Evolutionary conservation across 371 early-diverging fungal genomes (phyloP).

Genomic region (Basidiobolus meristosporus): DNA sequence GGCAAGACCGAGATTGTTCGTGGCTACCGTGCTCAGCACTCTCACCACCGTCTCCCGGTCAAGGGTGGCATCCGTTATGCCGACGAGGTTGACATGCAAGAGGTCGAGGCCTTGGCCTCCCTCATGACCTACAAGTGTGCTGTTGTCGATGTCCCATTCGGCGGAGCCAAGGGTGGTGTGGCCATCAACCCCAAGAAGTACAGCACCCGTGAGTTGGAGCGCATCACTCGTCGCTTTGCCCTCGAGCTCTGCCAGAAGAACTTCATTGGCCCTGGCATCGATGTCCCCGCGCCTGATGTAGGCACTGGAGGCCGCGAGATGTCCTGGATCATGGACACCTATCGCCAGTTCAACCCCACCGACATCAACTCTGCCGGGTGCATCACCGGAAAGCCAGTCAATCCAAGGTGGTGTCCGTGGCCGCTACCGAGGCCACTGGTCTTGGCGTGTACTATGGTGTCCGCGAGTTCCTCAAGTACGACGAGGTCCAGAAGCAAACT

Average conservation of each 20-base stretch:
- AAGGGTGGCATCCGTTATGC: constrained; percentile 23
- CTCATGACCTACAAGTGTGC: too few relatives aligned
- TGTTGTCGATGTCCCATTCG: too few relatives aligned
- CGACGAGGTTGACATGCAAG: constrained; percentile 24
- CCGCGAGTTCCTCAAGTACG: constrained; percentile 64
- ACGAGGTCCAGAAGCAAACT: constrained; percentile 60
- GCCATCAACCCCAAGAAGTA: constrained; percentile 5
- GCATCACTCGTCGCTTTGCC: too few relatives aligned
- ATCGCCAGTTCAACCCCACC: constrained; percentile 64
- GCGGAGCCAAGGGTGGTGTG: constrained; percentile 4
- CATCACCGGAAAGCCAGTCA: constrained; percentile 78
- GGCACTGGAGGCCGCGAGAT: constrained; percentile 74
- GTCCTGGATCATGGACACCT: constrained; percentile 86
- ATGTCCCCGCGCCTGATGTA: constrained; percentile 80
- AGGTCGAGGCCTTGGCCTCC: too few relatives aligned
- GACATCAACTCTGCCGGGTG: constrained; percentile 74
- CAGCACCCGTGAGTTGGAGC: too few relatives aligned
- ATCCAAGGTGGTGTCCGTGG: constrained; percentile 80
- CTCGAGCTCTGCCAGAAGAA: too few relatives aligned
- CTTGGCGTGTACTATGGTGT: constrained; percentile 75
- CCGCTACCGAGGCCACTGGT: constrained; percentile 77
- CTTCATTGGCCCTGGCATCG: too few relatives aligned
- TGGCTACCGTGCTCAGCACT: constrained; percentile 79
- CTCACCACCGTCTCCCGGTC: constrained; percentile 71
- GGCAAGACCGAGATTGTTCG: constrained; percentile 56